Base-by-base conservation (phyloP, 176 grass and related monocot genomes). In the Eragrostis curvula region DNA sequence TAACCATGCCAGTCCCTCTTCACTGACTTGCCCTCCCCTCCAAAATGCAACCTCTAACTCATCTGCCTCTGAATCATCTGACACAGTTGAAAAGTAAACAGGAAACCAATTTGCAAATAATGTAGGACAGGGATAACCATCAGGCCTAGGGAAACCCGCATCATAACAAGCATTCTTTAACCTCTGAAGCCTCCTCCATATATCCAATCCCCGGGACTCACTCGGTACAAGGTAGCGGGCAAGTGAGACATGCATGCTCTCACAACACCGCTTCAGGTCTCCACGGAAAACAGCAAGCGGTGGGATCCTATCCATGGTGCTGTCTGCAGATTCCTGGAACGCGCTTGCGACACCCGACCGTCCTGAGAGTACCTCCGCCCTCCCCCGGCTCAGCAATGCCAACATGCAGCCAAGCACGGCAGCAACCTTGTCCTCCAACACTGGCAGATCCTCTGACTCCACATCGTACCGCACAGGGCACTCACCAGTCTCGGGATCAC, bases 61-160 rank as follows among this genome's bases (percentile, higher is more conserved):
- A 74, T 94, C 96, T 21, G 68, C 46, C 24, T 56, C 64, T 9
- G 71, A 67, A 82, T 96, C 81, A 85, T 92, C 89, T 61, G 83
- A 84, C 6, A 60, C 75, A 63, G 79, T 70, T 28, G 87, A 89
- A 40, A 81, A 71, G 74, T 89, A 90, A 25, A 99, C 96, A 0
- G 87, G 88, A 84, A 87, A 88, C 96, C 93, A 99, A 70, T 99
- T 99, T 29, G 93, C 96, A 86, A 99, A 96, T 58, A 93, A 69
- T 81, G 93, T 94, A 23, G 93, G 93, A 82, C 96, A 93, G 3
- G 96, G 96, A 67, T 89, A 89, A 57, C 77, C 80, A 87, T 93
- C 91, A 73, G 74, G 12, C 72, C 96, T 90, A 48, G 91, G 90
- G 59, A 99, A 99, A 82, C 96, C 96, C 8, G 83, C 93, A 83